Base-by-base conservation (phyloP, 768 basidiomycete genomes). In the Russula foetens region DNA sequence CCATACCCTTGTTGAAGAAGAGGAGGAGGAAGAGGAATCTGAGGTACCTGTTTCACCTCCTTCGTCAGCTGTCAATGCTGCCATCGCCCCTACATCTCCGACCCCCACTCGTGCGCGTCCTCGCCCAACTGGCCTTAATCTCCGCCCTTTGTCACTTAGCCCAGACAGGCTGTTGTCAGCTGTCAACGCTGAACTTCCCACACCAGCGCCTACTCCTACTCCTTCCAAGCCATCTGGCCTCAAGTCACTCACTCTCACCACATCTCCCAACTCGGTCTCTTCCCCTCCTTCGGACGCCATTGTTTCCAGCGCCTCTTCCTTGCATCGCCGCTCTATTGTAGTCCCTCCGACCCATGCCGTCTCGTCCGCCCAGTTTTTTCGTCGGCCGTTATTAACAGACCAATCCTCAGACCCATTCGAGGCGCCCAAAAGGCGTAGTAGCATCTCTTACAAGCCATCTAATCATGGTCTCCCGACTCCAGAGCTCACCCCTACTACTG, bases 21-120 rank as follows among this genome's bases (percentile, higher is more conserved):
- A 93, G 58, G 91, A 92, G 55, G 91, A 92, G 54, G 90, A 94
- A 52, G 92, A 92, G 44, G 91, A 92, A 26, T 72, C 72, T 26
- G 58, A 64, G 1, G 71, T 67, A 24, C 41, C 70, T 50, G 69
- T 70, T 7, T 60, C 61, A 21, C 59, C 69, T 53, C 53, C 69
- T 57, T 49, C 23, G 6, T 33, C 58, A 21, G 53, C 45, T 53
- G 48, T 56, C 23, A 35, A 12, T 12, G 35, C 53, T 55, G 33
- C 62, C 62, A 23, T 63, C 28, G 54, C 47, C 21, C 52, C 60
- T 4, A 55, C 62, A 2, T 66, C 71, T 43, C 69, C 75, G 14
- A 69, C 75, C 4, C 73, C 77, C 11, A 59, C 71, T 52, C 83
- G 84, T 45, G 58, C 71, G 51, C 84, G 84, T 46, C 82, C 77